Conservation (phyloP, 768 basidiomycete genomes). For the Zangia roseola region DNA sequence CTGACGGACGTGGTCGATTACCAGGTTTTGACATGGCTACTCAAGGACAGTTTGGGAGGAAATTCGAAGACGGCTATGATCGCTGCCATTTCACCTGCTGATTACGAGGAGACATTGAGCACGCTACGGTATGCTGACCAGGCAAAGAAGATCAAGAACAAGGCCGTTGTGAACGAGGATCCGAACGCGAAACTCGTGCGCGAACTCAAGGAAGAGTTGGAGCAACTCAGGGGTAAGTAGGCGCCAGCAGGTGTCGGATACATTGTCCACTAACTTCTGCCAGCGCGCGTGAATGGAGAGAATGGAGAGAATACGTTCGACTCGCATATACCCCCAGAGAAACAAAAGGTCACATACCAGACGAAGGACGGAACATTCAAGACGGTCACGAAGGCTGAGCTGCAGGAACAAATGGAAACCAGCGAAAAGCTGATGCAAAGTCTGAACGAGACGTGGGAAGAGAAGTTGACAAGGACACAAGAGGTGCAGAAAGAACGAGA, state of each 20-base stretch:
- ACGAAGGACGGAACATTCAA: conserved; percentile 92
- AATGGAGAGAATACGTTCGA: conserved; percentile 78
- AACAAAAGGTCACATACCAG: conserved; percentile 93
- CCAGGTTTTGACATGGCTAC: conserved; percentile 94
- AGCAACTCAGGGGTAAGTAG: conserved; percentile 75
- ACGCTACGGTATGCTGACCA: conserved; percentile 97
- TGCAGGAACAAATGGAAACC: conserved; percentile 95
- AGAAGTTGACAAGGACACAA: conserved; percentile 88
- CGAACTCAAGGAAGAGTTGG: conserved; percentile 97
- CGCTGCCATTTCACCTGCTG: conserved; percentile 96
- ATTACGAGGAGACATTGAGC: conserved; percentile 96
- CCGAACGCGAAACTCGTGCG: conserved; percentile 98
- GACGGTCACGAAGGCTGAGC: conserved; percentile 94
- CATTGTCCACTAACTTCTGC: conserved; percentile 7
- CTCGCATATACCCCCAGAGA: conserved; percentile 84
- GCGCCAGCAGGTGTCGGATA: neutral
- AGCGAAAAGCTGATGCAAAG: conserved; percentile 95
- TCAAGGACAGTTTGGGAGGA: conserved; percentile 96
- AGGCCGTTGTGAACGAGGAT: conserved; percentile 99
- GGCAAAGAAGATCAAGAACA: conserved; percentile 99
- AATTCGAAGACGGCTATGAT: conserved; percentile 99
- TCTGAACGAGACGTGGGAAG: conserved; percentile 94
- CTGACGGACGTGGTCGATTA: conserved; percentile 7
- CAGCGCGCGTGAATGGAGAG: conserved; percentile 73
- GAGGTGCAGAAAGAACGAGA: conserved; percentile 97